phyloP scores from a whole-genome alignment of 208 protist genomes.

The Ichthyophonus hoferi region DNA sequence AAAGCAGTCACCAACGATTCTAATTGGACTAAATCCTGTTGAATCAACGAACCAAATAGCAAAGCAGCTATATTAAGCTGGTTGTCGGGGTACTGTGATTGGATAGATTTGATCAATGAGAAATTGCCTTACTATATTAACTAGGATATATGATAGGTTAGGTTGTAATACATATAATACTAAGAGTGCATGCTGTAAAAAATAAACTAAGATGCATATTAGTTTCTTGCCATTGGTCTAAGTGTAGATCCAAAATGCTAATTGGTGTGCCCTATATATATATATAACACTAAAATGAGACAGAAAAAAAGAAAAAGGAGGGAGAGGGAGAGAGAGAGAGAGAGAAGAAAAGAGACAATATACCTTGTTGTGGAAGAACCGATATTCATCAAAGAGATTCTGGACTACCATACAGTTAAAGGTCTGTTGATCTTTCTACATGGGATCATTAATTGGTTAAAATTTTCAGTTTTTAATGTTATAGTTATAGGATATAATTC shows the following conservation, averaged over 20 bases:
- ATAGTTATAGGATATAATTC: too few species aligned
- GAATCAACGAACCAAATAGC: slow-evolving; percentile 67
- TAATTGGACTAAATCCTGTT: slow-evolving; percentile 56
- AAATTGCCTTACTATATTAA: too few species aligned
- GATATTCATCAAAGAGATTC: slow-evolving; percentile 74
- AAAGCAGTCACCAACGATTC: slow-evolving; percentile 53
- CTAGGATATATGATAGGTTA: too few species aligned
- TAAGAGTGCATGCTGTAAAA: too few species aligned
- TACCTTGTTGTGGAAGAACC: slow-evolving; percentile 55
- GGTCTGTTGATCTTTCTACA: slow-evolving; percentile 55
- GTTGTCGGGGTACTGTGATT: slow-evolving; percentile 62
- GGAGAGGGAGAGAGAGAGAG: background rate
- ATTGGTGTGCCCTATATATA: too few species aligned
- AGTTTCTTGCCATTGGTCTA: too few species aligned
- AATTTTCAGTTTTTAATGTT: too few species aligned
- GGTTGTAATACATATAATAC: too few species aligned
- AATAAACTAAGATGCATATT: too few species aligned
- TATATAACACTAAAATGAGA: background rate
- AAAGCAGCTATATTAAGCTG: slow-evolving; percentile 62
- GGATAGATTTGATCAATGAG: too few species aligned
- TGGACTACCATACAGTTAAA: slow-evolving; percentile 69
- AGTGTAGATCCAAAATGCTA: too few species aligned
- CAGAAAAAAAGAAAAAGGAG: background rate
- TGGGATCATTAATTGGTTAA: too few species aligned
- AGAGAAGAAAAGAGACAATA: background rate